Conservation (phyloP, 345 rosid genomes). For the Carallia brachiata region DNA sequence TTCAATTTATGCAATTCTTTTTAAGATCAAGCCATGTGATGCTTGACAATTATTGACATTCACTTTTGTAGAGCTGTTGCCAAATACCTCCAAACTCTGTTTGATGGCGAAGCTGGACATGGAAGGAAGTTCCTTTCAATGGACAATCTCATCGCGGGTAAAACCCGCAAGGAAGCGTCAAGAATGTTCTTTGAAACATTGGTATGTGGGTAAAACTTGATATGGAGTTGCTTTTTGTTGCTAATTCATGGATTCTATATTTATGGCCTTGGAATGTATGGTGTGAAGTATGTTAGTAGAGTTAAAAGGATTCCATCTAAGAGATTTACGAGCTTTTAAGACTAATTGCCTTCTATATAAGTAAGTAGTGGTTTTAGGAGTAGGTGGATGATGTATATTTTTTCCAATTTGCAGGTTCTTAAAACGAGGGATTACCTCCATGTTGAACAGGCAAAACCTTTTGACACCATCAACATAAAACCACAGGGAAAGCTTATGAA, state of each 20-base stretch:
- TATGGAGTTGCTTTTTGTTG: not conserved
- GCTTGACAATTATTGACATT: not conserved
- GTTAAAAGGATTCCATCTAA: too few relatives aligned
- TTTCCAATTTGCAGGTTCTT: constrained; percentile 54
- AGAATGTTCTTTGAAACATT: constrained; percentile 97
- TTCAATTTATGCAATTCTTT: not conserved
- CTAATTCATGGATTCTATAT: not conserved
- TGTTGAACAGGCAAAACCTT: constrained; percentile 75
- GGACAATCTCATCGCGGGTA: constrained; percentile 72
- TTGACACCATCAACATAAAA: constrained; percentile 60
- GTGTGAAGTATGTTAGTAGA: not conserved
- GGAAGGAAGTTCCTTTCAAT: constrained; percentile 55
- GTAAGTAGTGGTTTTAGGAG: not conserved
- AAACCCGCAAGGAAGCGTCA: constrained; percentile 98
- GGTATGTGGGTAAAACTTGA: constrained; percentile 49
- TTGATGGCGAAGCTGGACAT: constrained; percentile 58
- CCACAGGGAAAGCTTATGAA: constrained; percentile 78
- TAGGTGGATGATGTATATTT: not conserved
- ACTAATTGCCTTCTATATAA: not conserved
- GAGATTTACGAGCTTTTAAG: too few relatives aligned
- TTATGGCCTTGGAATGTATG: not conserved
- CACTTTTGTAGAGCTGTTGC: constrained; percentile 75
- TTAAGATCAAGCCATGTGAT: too few relatives aligned
- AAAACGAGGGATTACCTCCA: constrained; percentile 92
- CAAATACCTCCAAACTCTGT: constrained; percentile 72